Conservation (phyloP, 345 rosid genomes). For the Eucalyptus cloeziana region DNA sequence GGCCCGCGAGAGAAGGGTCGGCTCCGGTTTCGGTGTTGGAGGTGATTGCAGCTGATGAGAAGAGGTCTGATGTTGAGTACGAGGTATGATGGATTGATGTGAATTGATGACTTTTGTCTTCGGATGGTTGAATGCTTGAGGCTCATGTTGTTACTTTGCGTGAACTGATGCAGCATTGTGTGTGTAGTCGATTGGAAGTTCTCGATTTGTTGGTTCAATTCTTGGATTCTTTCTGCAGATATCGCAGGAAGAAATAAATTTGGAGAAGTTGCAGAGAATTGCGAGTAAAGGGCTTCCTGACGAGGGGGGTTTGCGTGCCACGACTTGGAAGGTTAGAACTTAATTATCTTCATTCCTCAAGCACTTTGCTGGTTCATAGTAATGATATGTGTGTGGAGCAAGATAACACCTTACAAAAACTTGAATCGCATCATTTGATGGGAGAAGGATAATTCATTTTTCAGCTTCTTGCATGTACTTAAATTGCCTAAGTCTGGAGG, state of each 20-base stretch:
- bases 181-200: neutral
- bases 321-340: slow-evolving; percentile 51
- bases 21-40: slow-evolving; percentile 14
- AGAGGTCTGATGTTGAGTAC: slow-evolving; percentile 46
- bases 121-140: neutral
- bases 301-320: slow-evolving; percentile 49
- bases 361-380: neutral
- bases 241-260: slow-evolving; percentile 44
- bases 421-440: neutral
- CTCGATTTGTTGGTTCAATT: neutral
- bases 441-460: neutral
- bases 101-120: neutral
- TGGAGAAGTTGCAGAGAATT: slow-evolving; percentile 48
- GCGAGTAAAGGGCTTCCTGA: slow-evolving; percentile 42
- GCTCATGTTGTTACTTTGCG: neutral
- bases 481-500: neutral
- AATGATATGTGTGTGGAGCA: neutral
- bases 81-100: slow-evolving; percentile 24
- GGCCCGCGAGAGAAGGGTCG: slow-evolving; percentile 11
- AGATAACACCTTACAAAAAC: neutral
- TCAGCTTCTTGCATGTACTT: neutral
- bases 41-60: slow-evolving; percentile 42
- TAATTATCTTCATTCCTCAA: neutral
- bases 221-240: slow-evolving; percentile 12
- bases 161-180: neutral